Evolutionary conservation across 768 basidiomycete genomes (phyloP).

Genomic region (Astraeus odoratus): DNA sequence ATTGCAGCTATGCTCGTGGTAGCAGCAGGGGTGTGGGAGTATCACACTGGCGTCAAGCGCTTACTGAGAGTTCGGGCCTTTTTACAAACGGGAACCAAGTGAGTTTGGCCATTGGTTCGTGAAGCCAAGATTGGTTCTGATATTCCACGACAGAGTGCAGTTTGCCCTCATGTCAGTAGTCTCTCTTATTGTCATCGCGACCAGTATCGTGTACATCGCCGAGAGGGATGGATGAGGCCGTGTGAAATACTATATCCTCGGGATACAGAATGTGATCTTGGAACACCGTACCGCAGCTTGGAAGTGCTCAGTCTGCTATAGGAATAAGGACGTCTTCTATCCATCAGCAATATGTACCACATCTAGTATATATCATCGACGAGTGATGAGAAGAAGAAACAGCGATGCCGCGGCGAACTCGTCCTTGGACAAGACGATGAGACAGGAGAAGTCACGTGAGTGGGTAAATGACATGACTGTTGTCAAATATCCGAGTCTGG

Average conservation of each 20-base stretch:
- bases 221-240: slow-evolving; percentile 14
- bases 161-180: slow-evolving; percentile 45
- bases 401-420: too few species aligned
- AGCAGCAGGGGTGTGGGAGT: slow-evolving; percentile 59
- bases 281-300: too few species aligned
- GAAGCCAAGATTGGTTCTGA: neutral
- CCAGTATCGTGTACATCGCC: slow-evolving; percentile 44
- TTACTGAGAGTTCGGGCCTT: slow-evolving; percentile 55
- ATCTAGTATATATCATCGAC: too few species aligned
- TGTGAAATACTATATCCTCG: neutral
- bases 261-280: neutral
- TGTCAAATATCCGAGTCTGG: neutral
- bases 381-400: too few species aligned
- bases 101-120: slow-evolving; percentile 11
- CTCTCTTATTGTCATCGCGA: slow-evolving; percentile 41
- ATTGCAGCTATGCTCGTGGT: slow-evolving; percentile 48
- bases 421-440: too few species aligned
- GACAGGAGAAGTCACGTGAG: slow-evolving; percentile 20
- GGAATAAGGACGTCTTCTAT: too few species aligned
- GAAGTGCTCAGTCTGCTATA: too few species aligned
- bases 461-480: too few species aligned
- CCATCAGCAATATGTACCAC: too few species aligned
- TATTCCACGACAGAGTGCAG: slow-evolving; percentile 38
- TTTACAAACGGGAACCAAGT: slow-evolving; percentile 51
- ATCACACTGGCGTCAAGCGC: slow-evolving; percentile 50